These are phyloP conservation scores for Saccharomyces jurei DNA, from an alignment of 805 yeast genomes.

Conservation along the genomic window DNA sequence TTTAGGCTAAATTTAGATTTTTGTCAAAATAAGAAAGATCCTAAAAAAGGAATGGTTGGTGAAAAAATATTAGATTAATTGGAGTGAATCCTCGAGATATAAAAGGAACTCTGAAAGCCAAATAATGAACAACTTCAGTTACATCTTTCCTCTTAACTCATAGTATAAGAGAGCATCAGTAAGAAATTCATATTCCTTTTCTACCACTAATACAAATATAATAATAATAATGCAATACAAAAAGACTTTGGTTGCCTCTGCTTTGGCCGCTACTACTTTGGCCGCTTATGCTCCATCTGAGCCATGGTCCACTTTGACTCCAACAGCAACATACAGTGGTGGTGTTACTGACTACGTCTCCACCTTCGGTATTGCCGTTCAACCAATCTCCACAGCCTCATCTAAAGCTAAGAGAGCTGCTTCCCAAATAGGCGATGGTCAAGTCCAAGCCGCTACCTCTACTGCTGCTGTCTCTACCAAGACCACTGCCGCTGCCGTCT, in stretches of 20 bases:
- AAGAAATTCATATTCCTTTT: neutral
- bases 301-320: conserved; percentile 37
- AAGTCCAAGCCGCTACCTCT: conserved; percentile 33
- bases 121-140: neutral
- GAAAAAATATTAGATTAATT: neutral
- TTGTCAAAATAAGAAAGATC: neutral
- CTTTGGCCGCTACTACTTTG: conserved; percentile 20
- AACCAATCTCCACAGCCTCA: conserved; percentile 30
- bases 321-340: conserved; percentile 30
- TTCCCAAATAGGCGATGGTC: conserved; percentile 42
- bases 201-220: neutral
- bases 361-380: conserved; percentile 37
- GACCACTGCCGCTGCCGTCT: conserved; percentile 30
- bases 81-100: neutral
- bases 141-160: neutral
- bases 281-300: conserved; percentile 24
- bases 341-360: conserved; percentile 32
- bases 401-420: conserved; percentile 35
- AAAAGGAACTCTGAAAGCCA: neutral
- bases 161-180: neutral
- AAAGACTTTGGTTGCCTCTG: conserved; percentile 20
- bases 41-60: neutral
- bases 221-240: conserved; percentile 13
- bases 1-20: neutral
- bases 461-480: conserved; percentile 18